Percentiles rank a stretch among this genome's conserved stretches.
Evolutionary conservation across 305 asterid genomes (phyloP).

Genomic region (Stenogyne calaminthoides): DNA sequence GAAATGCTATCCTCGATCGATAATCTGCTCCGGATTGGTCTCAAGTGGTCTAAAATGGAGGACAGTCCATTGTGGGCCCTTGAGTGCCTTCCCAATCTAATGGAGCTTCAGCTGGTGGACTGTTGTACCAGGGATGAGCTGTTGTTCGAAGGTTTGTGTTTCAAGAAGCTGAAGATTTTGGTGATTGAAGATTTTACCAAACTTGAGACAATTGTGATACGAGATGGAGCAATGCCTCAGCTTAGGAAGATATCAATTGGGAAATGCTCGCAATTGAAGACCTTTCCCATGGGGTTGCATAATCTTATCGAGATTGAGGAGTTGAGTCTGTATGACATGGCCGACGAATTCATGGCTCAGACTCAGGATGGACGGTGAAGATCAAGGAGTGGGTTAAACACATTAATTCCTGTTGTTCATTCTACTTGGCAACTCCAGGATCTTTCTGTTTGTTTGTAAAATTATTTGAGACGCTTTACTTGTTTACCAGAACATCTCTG

Average conservation of each 20-base stretch:
- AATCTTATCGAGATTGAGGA: slow-evolving; percentile 29
- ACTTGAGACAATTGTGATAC: slow-evolving; percentile 26
- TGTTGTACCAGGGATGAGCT: slow-evolving; percentile 28
- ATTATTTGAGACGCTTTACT: neutral
- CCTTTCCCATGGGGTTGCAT: slow-evolving; percentile 30
- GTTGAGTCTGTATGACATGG: slow-evolving; percentile 38
- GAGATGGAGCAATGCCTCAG: slow-evolving; percentile 38
- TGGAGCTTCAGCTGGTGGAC: slow-evolving; percentile 41
- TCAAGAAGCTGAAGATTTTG: slow-evolving; percentile 40
- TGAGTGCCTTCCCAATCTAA: slow-evolving; percentile 28
- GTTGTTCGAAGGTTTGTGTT: slow-evolving; percentile 28
- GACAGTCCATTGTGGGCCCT: slow-evolving; percentile 33
- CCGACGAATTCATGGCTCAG: slow-evolving; percentile 20
- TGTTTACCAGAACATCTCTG: neutral
- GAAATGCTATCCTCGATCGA: slow-evolving; percentile 29
- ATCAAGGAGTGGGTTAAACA: neutral
- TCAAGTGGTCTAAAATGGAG: slow-evolving; percentile 35
- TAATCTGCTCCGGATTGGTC: slow-evolving; percentile 25
- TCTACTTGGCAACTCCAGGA: slow-evolving; percentile 24
- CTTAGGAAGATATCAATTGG: slow-evolving; percentile 36
- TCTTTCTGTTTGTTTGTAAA: slow-evolving; percentile 18
- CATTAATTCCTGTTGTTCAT: slow-evolving; percentile 32
- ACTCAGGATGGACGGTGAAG: slow-evolving; percentile 20
- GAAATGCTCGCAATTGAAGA: slow-evolving; percentile 22
- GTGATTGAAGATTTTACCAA: slow-evolving; percentile 25